phyloP scores from a whole-genome alignment of 805 yeast species.

The Nakazawaea ambrosiae region DNA sequence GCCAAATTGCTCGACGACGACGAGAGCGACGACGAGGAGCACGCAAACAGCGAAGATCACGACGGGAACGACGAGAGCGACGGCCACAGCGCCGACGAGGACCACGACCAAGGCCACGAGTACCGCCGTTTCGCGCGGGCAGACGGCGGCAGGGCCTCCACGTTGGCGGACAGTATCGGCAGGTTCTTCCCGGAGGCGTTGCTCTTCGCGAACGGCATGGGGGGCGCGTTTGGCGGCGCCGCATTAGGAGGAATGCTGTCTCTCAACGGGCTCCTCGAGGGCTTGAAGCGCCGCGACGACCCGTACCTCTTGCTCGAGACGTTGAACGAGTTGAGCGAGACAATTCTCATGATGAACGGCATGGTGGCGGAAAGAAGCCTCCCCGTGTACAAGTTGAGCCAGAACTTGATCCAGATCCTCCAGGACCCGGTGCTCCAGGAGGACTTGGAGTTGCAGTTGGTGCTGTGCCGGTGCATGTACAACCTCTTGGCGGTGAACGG shows the following conservation, averaged over 20 bases:
- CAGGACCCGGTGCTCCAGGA: slow-evolving; percentile 49
- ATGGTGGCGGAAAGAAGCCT: slow-evolving; percentile 54
- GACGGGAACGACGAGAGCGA: slow-evolving; percentile 16
- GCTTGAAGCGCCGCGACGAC: slow-evolving; percentile 41
- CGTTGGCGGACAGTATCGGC: slow-evolving; percentile 9
- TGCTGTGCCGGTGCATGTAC: slow-evolving; percentile 77
- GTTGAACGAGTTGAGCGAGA: slow-evolving; percentile 56
- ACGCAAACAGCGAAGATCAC: slow-evolving; percentile 17
- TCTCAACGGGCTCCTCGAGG: slow-evolving; percentile 25
- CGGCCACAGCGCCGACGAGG: slow-evolving; percentile 11
- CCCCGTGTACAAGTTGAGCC: slow-evolving; percentile 51
- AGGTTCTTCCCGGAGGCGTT: slow-evolving; percentile 14
- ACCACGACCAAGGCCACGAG: slow-evolving; percentile 13
- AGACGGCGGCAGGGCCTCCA: slow-evolving; percentile 6
- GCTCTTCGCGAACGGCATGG: slow-evolving; percentile 21
- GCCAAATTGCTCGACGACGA: slow-evolving; percentile 12
- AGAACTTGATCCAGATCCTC: slow-evolving; percentile 50
- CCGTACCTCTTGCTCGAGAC: slow-evolving; percentile 58
- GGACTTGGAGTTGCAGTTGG: slow-evolving; percentile 73
- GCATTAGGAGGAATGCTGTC: slow-evolving; percentile 9
- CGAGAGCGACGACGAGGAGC: slow-evolving; percentile 19
- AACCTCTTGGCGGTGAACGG: slow-evolving; percentile 72
- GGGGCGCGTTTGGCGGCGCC: slow-evolving; percentile 19
- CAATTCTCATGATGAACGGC: slow-evolving; percentile 62
- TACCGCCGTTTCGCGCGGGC: background rate